Evolutionary conservation across 805 yeast genomes (phyloP), one percentile per base, ranked within the genome.

Genomic region (Metschnikowia cerradonensis): DNA sequence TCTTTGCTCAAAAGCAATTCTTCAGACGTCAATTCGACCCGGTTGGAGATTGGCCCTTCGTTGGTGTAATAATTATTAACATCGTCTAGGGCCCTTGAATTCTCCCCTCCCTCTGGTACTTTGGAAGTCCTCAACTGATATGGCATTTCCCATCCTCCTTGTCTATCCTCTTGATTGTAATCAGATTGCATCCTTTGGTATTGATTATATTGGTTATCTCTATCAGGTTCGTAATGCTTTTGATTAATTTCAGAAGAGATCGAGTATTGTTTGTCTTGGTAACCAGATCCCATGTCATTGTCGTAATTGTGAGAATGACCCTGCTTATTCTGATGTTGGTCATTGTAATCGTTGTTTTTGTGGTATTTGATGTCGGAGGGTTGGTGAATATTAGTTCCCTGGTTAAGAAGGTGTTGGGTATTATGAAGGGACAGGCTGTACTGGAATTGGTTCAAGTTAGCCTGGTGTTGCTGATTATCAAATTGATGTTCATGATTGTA

Each of bases 391-490:
- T 45, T 38, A 33, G 43, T 14, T 30, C 40, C 22, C 19, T 48
- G 32, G 15, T 35, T 14, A 13, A 35, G 17, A n/a, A 15, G 15
- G 26, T 36, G 26, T 32, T 22, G 30, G 30, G 8, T 40, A 30
- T 32, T 26, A 22, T 41, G 20, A 23, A 35, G 33, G 20, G 34
- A 10, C 39, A 14, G 23, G 14, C 17, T 34, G 34, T 33, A 34
- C 15, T 30, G 43, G 15, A 36, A 19, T 7, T 41, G 47, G 26
- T 22, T 38, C 36, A 40, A 14, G 26, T 32, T 19, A 3, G 20
- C 33, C 20, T 41, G 50, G 19, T 51, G 49, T 7, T 34, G 39
- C 19, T 41, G 48, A 30, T 22, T 36, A 14, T 41, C 37, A 22
- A 22, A 36, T 34, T 33, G 49, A 26, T 32, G 20, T 11, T 42